Base-by-base conservation (phyloP, 305 asterid genomes). In the Fraxinus greggii region DNA sequence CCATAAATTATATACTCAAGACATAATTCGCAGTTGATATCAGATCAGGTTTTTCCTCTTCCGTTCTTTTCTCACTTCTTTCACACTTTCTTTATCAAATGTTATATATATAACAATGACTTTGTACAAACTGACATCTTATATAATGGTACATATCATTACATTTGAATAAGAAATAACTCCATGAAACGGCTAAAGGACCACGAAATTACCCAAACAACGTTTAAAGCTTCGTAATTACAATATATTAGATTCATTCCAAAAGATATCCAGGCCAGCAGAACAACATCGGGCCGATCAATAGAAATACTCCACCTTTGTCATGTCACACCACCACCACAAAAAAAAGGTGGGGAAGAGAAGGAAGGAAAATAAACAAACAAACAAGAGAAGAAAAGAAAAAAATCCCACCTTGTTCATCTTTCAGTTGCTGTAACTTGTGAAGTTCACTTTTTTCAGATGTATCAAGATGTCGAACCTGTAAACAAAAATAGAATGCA, bases 361-460 rank as follows among this genome's bases (percentile, higher is more conserved):
- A 29, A 45, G 48, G 69, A 35, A 61, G 13, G 28, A 80, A 76
- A 15, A 40, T 7, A 77, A 76, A 23, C 32, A 35, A 54, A 42
- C 32, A 74, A 12, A 21, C 65, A 59, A 61, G 5, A 79, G 42
- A 1, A 23, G 21, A 67, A 29, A 12, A 6, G 40, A 36, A 7
- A 56, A 56, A 56, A 79, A 79, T 79, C 80, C 15, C 76, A 91
- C 99, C 97, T 91, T 92, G 99, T 86, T 95, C 99, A 88, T 95
- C 99, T 89, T 95, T 95, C 85, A 95, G 88, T 83, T 88, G 97
- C 90, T 95, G 99, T 75, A 97, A 86, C 94, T 97, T 97, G 93
- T 97, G 90, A 67, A 97, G 94, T 85, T 97, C 99, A 92, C 98
- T 97, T 87, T 97, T 97, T 77, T 97, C 98, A 84, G 98, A 97